phyloP scores from a whole-genome alignment of 345 rosid genomes.

The Ricinus communis region DNA sequence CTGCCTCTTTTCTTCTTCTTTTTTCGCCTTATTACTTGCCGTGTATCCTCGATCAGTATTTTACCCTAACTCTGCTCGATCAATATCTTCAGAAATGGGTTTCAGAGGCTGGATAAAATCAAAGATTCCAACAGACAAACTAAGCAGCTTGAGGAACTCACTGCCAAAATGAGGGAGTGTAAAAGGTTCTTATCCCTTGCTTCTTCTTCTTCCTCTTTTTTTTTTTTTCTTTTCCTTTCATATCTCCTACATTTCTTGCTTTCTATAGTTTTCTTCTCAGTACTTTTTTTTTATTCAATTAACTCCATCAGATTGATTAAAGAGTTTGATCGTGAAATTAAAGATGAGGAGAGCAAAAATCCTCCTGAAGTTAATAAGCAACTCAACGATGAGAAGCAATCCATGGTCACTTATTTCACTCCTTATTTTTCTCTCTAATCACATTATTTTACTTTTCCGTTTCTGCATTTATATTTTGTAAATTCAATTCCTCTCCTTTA shows the following conservation, averaged over 20 bases:
- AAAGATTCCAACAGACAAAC: conserved; percentile 89
- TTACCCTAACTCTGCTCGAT: too few relatives aligned
- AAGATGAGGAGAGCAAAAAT: conserved; percentile 76
- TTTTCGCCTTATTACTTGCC: too few relatives aligned
- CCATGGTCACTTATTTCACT: conserved; percentile 61
- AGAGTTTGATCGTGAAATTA: conserved; percentile 85
- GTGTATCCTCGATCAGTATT: too few relatives aligned
- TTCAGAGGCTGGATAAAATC: conserved; percentile 91
- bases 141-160: conserved; percentile 96
- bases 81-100: conserved; percentile 77
- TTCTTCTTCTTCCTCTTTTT: too few relatives aligned
- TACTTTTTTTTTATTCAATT: neutral
- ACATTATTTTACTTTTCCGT: neutral
- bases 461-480: neutral
- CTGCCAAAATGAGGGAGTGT: conserved; percentile 95
- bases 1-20: too few relatives aligned
- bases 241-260: too few relatives aligned
- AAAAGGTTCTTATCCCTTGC: conserved; percentile 50
- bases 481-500: neutral
- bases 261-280: too few relatives aligned
- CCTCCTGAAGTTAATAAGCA: conserved; percentile 80
- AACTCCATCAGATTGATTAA: conserved; percentile 68
- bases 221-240: too few relatives aligned
- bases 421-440: neutral
- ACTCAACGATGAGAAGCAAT: conserved; percentile 95